Percentiles rank a stretch among this genome's conserved stretches.
These are phyloP conservation scores for Candida sp. DNA, from an alignment of 1,139 yeast genomes.

Conservation along the genomic window DNA sequence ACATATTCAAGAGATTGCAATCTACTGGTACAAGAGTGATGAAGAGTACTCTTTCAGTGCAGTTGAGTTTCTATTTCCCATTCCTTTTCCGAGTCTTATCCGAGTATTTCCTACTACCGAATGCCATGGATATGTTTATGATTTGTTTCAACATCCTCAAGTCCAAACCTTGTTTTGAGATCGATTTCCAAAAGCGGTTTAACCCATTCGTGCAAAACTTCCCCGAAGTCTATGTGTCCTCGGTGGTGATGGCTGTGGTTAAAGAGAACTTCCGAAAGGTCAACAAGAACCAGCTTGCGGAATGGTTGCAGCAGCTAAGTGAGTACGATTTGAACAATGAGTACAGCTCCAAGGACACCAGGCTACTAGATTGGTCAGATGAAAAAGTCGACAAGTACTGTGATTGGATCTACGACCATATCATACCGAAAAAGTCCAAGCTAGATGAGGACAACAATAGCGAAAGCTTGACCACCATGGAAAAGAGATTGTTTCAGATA, in stretches of 20 bases:
- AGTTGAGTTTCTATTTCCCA: conserved; percentile 37
- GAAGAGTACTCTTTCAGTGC: conserved; percentile 10
- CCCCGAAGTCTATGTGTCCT: conserved; percentile 35
- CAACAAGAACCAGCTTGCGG: conserved; percentile 5
- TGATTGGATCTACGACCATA: conserved; percentile 40
- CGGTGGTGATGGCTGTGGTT: conserved; percentile 27
- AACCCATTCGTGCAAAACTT: conserved; percentile 11
- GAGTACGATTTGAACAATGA: conserved; percentile 24
- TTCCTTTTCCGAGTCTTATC: conserved; percentile 30
- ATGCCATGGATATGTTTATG: conserved; percentile 31
- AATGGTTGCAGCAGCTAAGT: conserved; percentile 27
- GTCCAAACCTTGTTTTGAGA: conserved; percentile 1
- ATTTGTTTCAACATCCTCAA: conserved; percentile 19
- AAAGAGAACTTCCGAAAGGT: conserved; percentile 22
- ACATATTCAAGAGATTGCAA: conserved; percentile 24
- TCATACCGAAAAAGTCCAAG: conserved; percentile 29
- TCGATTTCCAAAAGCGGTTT: not conserved
- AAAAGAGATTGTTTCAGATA: conserved; percentile 39
- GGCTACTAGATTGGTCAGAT: conserved; percentile 43
- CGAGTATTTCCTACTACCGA: conserved; percentile 33
- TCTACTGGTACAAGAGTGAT: not conserved
- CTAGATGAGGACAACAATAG: conserved; percentile 16
- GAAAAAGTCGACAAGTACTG: conserved; percentile 41
- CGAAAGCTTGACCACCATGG: conserved; percentile 30
- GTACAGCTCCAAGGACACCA: conserved; percentile 23